Base-by-base conservation (phyloP, 345 rosid genomes). In the Draba incana region DNA sequence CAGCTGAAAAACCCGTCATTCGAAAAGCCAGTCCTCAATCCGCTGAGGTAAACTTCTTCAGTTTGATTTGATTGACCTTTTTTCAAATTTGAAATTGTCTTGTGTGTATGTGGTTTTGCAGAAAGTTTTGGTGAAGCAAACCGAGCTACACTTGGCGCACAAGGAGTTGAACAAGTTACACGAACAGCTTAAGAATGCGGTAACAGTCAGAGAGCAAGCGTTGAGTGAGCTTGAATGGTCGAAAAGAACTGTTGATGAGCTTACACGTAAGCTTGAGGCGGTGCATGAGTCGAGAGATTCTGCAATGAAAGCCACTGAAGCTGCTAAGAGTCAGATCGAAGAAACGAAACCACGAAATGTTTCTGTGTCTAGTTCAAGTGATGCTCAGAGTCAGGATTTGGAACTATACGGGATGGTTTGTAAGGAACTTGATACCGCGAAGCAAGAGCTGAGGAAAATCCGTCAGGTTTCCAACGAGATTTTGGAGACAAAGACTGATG, bases 61-160 rank as follows among this genome's bases (percentile, higher is more conserved):
- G 0, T 25, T 57, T 50, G n/a, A 20, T 49, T 72, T 38, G 65
- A 25, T 73, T 49, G 49, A 48, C 28, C 13, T 15, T 23, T 48
- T 48, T 10, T 7, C 14, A 0, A 11, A 1, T 31, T 7, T 55
- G 53, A n/a, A n/a, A 5, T 57, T 62, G 69, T 62, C 23, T 25
- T 75, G 39, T 75, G 44, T 75, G 39, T 75, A 37, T 75, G 39
- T 75, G 37, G 42, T 25, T 58, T 58, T 81, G 62, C 81, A 93
- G 98, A 84, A 82, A 77, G 85, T 81, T 38, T 75, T 85, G 81
- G 97, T 85, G 11, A 90, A 88, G 77, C 92, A 90, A 80, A 85
- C 89, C 6, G 94, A 84, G 78, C 91, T 90, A 76, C 98, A 90
- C 72, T 82, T 93, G 64, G 84, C 88, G 11, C 87, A 86, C 70